Conservation (phyloP, 345 rosid species). For the Laguncularia racemosa region DNA sequence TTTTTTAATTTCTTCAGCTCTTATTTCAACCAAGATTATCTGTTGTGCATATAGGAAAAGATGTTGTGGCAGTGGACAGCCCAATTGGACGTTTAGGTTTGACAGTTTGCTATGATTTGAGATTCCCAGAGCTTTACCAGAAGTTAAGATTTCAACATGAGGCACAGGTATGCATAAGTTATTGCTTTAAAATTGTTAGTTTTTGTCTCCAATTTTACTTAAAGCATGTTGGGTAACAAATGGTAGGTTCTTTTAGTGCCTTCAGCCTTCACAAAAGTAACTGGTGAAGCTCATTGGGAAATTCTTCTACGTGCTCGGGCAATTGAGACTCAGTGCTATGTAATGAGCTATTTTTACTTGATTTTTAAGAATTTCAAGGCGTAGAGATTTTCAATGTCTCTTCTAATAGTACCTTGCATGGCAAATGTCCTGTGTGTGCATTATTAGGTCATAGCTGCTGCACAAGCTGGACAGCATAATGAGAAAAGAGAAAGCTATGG, state of each 20-base stretch:
- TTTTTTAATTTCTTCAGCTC: not conserved
- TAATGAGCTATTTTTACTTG: slow-evolving; percentile 19
- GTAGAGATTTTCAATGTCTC: not conserved
- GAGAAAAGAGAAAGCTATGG: slow-evolving; percentile 84
- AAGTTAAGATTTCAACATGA: slow-evolving; percentile 70
- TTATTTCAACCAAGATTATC: slow-evolving; percentile 4
- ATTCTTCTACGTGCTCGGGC: slow-evolving; percentile 89
- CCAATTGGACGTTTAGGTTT: slow-evolving; percentile 79
- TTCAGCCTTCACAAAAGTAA: slow-evolving; percentile 77
- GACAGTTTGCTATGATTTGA: slow-evolving; percentile 86
- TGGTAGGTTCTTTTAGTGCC: slow-evolving; percentile 77
- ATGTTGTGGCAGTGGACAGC: slow-evolving; percentile 66
- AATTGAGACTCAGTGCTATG: slow-evolving; percentile 93
- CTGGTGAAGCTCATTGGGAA: slow-evolving; percentile 97
- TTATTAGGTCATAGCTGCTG: slow-evolving; percentile 73
- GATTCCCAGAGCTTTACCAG: slow-evolving; percentile 90
- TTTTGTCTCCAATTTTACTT: not conserved
- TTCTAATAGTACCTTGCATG: not conserved
- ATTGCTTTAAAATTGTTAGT: not conserved
- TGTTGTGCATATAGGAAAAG: slow-evolving; percentile 41
- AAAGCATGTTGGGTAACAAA: not conserved
- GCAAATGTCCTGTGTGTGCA: not conserved
- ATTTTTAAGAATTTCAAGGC: not conserved
- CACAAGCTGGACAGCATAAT: slow-evolving; percentile 85
- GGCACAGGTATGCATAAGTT: slow-evolving; percentile 50